These are phyloP conservation scores for Quercus agrifolia DNA, from an alignment of 306 rosid genomes.

Conservation along the genomic window DNA sequence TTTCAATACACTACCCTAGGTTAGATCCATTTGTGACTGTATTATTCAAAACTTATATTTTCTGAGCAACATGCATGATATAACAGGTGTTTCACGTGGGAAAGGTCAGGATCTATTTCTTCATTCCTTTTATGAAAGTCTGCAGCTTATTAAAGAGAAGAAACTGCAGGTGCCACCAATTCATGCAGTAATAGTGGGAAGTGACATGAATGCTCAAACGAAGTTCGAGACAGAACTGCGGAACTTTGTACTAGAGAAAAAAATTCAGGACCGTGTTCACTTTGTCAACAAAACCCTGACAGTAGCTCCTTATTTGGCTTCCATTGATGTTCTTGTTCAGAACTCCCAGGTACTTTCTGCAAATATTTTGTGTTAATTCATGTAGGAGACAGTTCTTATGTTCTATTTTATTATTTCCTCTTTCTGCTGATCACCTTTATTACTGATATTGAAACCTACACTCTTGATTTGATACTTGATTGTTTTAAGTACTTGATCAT, in stretches of 20 bases:
- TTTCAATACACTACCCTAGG: neutral
- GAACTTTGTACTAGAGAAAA: constrained; percentile 62
- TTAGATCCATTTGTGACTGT: constrained; percentile 7
- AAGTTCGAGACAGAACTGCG: constrained; percentile 73
- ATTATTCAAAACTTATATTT: neutral
- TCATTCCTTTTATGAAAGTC: constrained; percentile 66
- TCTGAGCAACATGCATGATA: constrained; percentile 16
- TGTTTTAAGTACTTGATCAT: neutral
- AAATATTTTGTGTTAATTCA: constrained; percentile 6
- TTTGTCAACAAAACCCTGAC: constrained; percentile 91
- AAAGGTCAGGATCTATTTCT: constrained; percentile 98
- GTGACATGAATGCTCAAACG: constrained; percentile 85
- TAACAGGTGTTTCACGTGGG: constrained; percentile 90
- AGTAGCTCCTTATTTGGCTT: constrained; percentile 86
- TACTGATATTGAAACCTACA: neutral
- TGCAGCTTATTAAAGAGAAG: constrained; percentile 62
- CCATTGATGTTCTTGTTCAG: constrained; percentile 96
- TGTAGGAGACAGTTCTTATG: constrained; percentile 9
- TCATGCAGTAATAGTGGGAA: constrained; percentile 91
- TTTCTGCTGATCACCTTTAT: neutral
- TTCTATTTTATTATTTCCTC: neutral
- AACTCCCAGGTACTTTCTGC: constrained; percentile 76
- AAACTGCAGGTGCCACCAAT: constrained; percentile 75
- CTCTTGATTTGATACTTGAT: neutral
- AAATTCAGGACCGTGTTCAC: constrained; percentile 77